A percentile compares a stretch with the other conserved stretches of the same genome.
Conservation (phyloP, 176 grass and related monocot species). For the Aegilops speltoides region DNA sequence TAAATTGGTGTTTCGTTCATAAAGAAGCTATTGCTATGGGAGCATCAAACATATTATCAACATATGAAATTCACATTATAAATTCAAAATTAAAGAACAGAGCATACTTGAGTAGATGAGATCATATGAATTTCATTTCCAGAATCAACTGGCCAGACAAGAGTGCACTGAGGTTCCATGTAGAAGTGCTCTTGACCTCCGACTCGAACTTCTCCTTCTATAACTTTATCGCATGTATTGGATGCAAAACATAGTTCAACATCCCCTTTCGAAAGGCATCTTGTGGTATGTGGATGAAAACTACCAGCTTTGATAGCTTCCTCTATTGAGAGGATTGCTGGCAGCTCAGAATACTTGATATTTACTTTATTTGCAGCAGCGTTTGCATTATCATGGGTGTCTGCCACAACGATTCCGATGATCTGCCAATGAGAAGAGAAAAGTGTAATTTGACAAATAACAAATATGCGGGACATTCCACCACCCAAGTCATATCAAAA, state of each 20-base stretch:
- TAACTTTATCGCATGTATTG: conserved; percentile 54
- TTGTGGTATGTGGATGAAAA: conserved; percentile 79
- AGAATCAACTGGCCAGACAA: conserved; percentile 89
- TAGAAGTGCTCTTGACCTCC: conserved; percentile 98
- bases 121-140: conserved; percentile 99
- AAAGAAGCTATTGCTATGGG: neutral
- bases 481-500: conserved; percentile 18
- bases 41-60: neutral
- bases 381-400: conserved; percentile 96
- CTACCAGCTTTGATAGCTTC: conserved; percentile 69
- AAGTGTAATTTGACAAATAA: conserved; percentile 15
- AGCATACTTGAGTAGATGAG: conserved; percentile 91
- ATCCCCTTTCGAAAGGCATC: conserved; percentile 71
- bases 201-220: conserved; percentile 73
- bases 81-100: conserved; percentile 20
- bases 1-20: neutral
- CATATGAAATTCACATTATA: neutral
- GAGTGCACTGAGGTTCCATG: conserved; percentile 83
- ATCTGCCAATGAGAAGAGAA: conserved; percentile 57
- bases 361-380: conserved; percentile 70
- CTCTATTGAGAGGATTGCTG: conserved; percentile 81
- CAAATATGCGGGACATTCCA: neutral
- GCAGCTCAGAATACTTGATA: conserved; percentile 77
- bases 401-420: conserved; percentile 89
- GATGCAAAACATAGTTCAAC: conserved; percentile 71